phyloP scores from a whole-genome alignment of 2,329 filamentous ascomycete species.

The Stachybotrys echinatus region DNA sequence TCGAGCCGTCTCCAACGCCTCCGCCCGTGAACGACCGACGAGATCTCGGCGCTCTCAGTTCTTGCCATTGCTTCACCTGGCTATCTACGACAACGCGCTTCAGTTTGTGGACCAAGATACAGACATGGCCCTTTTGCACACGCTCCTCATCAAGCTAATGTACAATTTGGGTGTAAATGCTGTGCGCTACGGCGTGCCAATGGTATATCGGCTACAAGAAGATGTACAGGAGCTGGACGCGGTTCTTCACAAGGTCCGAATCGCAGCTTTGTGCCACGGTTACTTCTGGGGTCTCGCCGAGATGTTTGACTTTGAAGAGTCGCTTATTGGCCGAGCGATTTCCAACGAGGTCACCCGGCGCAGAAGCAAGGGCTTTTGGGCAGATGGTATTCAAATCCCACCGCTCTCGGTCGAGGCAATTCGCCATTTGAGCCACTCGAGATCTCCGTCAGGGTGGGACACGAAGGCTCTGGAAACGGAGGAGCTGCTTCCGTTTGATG shows the following conservation, averaged over 20 bases:
- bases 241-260: conserved; percentile 66
- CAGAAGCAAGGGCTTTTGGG: conserved; percentile 71
- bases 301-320: conserved; percentile 69
- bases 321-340: conserved; percentile 64
- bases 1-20: conserved; percentile 65
- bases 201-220: conserved; percentile 85
- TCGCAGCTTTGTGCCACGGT: conserved; percentile 81
- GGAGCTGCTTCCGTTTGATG: conserved; percentile 69
- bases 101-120: conserved; percentile 67
- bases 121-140: conserved; percentile 72
- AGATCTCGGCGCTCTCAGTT: conserved; percentile 60
- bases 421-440: conserved; percentile 42
- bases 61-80: conserved; percentile 75
- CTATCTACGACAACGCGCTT: conserved; percentile 82
- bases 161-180: conserved; percentile 79
- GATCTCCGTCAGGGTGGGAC: conserved; percentile 39
- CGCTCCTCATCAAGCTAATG: conserved; percentile 70
- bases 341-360: conserved; percentile 72
- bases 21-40: conserved; percentile 51
- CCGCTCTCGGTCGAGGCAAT: conserved; percentile 60
- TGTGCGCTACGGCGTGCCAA: conserved; percentile 71
- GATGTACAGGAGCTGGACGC: conserved; percentile 65
- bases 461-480: conserved; percentile 54
- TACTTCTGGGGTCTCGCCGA: conserved; percentile 81
- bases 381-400: conserved; percentile 68